Evolutionary conservation across 108 stramenopile species (phyloP), one percentile per base, ranked within the genome.

Genomic region (Mediolabrus comicus): DNA sequence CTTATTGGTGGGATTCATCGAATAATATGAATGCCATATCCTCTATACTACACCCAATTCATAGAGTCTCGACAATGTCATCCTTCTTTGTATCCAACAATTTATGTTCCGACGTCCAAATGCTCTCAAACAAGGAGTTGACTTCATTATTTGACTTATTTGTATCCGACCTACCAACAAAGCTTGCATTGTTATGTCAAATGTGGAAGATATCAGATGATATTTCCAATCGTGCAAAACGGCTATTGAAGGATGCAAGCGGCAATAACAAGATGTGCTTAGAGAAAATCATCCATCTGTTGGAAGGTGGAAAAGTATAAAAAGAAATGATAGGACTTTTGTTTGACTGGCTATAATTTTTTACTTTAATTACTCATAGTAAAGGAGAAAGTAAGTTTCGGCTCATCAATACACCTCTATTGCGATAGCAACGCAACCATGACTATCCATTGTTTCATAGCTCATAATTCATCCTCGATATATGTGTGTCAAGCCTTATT

Each of bases 1-100:
- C 68, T 25, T 77, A 69, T 61, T 69, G 75, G 62, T 77, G 75
- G 68, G 62, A 65, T 6, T 69, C 67, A 5, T 51, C n/a, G n/a
- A n/a, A 32, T 32, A 14, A 58, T 7, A 65, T 69, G 51, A 17
- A 65, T 39, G 63, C 35, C 33, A 34, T 65, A n/a, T 25, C 58
- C 14, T 31, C 13, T 31, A 41, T 62, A 4, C 33, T 65, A 14
- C 3, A 55, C 7, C 68, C 75, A 26, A 14, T 59, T 5, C 75
- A 64, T 0, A 41, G 67, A 59, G 68, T 69, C 8, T 39, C 63
- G 12, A 67, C 39, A 7, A 34, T 62, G 53, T 65, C 68, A 57
- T 77, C 75, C 5, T 69, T 77, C 25, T 54, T 54, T 12, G n/a
- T 77, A 17, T 62, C 61, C 12, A 60, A 27, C 22, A 65, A 65